phyloP scores from a whole-genome alignment of 768 basidiomycete species.

The Serendipita vermifera region DNA sequence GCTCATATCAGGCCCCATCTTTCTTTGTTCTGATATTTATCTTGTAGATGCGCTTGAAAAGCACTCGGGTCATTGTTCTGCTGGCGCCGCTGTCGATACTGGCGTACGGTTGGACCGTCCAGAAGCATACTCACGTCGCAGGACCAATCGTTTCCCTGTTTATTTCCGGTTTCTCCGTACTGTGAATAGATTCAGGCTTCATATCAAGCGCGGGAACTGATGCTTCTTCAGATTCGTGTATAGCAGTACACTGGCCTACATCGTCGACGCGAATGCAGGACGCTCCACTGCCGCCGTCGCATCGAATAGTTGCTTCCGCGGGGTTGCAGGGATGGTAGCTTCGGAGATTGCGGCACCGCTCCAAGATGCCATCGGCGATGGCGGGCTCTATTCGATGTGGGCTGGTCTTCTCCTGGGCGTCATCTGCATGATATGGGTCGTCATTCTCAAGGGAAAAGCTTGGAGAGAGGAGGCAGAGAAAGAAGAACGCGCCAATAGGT shows the following conservation, averaged over 20 bases:
- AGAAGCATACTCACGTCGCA: conserved; percentile 48
- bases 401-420: conserved; percentile 39
- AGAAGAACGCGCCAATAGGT: conserved; percentile 24
- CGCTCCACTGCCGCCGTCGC: conserved; percentile 62
- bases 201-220: conserved; percentile 1
- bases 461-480: conserved; percentile 46
- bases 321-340: conserved; percentile 50
- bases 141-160: conserved; percentile 63
- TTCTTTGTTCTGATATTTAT: not conserved
- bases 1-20: conserved; percentile 7
- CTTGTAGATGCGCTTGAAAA: conserved; percentile 55
- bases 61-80: conserved; percentile 44
- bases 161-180: conserved; percentile 55
- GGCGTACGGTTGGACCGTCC: conserved; percentile 63
- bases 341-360: conserved; percentile 64
- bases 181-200: conserved; percentile 36
- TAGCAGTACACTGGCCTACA: conserved; percentile 61
- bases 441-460: conserved; percentile 41
- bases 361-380: conserved; percentile 61
- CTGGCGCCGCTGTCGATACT: conserved; percentile 46
- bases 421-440: conserved; percentile 45
- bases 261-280: conserved; percentile 78
- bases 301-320: conserved; percentile 63
- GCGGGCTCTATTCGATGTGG: conserved; percentile 63
- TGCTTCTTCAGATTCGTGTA: conserved; percentile 39